These are phyloP conservation scores for Endocalyx cinctus DNA, from an alignment of 2,329 filamentous ascomycete genomes.

Conservation along the genomic window DNA sequence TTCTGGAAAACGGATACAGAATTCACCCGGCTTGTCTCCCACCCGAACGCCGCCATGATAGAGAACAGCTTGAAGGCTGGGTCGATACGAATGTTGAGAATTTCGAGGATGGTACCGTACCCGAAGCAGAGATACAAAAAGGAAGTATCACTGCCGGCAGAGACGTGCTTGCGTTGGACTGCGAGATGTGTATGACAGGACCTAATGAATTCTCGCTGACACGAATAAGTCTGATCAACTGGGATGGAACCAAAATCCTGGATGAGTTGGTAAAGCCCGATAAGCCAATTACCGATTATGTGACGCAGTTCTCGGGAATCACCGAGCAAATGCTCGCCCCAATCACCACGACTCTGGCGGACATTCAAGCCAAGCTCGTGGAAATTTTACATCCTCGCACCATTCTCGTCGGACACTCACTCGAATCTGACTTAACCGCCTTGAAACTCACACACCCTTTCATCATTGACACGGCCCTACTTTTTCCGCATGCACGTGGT, in stretches of 20 bases:
- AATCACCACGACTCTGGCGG: slow-evolving; percentile 75
- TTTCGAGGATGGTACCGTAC: slow-evolving; percentile 62
- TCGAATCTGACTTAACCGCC: slow-evolving; percentile 79
- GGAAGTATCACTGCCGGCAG: slow-evolving; percentile 82
- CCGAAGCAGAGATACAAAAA: slow-evolving; percentile 66
- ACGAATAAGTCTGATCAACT: slow-evolving; percentile 79
- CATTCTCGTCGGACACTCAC: slow-evolving; percentile 74
- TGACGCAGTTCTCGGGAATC: slow-evolving; percentile 90
- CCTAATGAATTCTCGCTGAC: slow-evolving; percentile 78
- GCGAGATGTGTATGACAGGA: slow-evolving; percentile 94
- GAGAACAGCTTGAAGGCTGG: slow-evolving; percentile 67
- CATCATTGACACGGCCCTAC: slow-evolving; percentile 84
- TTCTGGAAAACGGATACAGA: slow-evolving; percentile 78
- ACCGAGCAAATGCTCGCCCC: slow-evolving; percentile 77
- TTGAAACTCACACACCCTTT: slow-evolving; percentile 86
- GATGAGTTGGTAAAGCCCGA: slow-evolving; percentile 91
- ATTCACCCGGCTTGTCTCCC: slow-evolving; percentile 75
- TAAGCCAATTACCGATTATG: slow-evolving; percentile 84
- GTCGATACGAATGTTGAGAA: slow-evolving; percentile 68
- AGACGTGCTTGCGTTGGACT: slow-evolving; percentile 78
- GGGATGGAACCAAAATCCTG: slow-evolving; percentile 76
- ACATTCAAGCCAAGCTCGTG: slow-evolving; percentile 77
- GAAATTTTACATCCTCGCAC: slow-evolving; percentile 66
- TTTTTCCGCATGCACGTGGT: slow-evolving; percentile 87
- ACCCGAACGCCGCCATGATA: slow-evolving; percentile 51